Evolutionary conservation across 2,329 filamentous ascomycete genomes (phyloP), one percentile per base, ranked within the genome.

Genomic region (Penicillium sp.): DNA sequence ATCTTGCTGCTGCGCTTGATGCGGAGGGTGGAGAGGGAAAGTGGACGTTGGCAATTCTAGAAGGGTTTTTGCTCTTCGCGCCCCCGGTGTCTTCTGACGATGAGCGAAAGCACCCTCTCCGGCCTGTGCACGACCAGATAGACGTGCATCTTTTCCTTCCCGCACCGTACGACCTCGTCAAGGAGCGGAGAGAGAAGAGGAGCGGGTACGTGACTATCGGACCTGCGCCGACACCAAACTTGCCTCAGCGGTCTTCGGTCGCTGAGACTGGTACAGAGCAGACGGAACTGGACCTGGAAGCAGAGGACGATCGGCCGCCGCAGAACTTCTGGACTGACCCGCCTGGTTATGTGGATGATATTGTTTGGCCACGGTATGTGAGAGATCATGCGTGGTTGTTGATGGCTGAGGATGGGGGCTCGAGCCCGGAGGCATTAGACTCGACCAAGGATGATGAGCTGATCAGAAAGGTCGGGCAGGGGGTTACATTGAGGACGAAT

Each of bases 281-380:
- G 26, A 21, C 23, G 4, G 53, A 58, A 52, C 29, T 74, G 17
- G 74, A 75, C 60, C 55, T 75, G 31, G 68, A 75, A 15, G 66
- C 48, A 7, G 72, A 75, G 58, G 71, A 71, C 66, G 71, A 77
- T 69, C 49, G 73, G 79, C 44, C 83, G 1, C 71, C 71, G 31
- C 74, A 97, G 71, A 94, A 93, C 30, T 99, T 97, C 80, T 99
- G 95, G 95, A 85, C 89, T 60, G 95, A 99, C 76, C 95, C 95
- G 0, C 92, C 92, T 0, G 93, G 92, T 0, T 99, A 98, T 75
- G 93, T 98, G 44, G 93, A 98, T 75, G 86, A 91, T 74, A 86
- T 99, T 58, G 95, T 99, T 5, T 99, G 95, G 95, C 94, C 94
- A 3, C 94, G 96, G 70, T 98, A 97, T 76, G 91, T 91, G 3